phyloP scores from a whole-genome alignment of 1,139 yeast species.

The Candida gigantensis region DNA sequence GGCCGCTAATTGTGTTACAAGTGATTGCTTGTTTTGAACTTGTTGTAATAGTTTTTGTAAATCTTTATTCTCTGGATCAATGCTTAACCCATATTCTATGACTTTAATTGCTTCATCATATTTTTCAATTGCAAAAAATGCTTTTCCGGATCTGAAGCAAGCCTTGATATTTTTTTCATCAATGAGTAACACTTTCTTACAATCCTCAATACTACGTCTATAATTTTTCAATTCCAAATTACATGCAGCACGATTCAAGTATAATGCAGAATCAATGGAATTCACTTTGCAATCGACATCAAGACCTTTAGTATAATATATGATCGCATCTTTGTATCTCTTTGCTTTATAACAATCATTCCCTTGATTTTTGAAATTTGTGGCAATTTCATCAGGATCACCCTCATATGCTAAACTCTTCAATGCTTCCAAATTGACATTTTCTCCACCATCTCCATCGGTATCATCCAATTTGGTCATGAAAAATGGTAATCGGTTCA shows the following conservation, averaged over 20 bases:
- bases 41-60: conserved; percentile 44
- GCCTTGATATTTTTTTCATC: conserved; percentile 82
- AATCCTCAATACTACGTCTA: conserved; percentile 84
- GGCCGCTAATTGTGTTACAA: conserved; percentile 30
- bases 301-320: conserved; percentile 77
- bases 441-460: conserved; percentile 78
- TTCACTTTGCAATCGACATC: conserved; percentile 63
- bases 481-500: conserved; percentile 87
- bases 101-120: conserved; percentile 74
- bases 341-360: conserved; percentile 78
- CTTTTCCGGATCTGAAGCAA: conserved; percentile 79
- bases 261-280: conserved; percentile 59
- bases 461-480: conserved; percentile 85
- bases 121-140: conserved; percentile 67
- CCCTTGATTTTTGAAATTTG: conserved; percentile 89
- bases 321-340: conserved; percentile 74
- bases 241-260: conserved; percentile 87
- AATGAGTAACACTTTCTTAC: conserved; percentile 64
- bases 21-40: conserved; percentile 41
- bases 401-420: conserved; percentile 94
- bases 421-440: conserved; percentile 78
- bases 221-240: conserved; percentile 82
- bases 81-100: conserved; percentile 58
- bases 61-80: conserved; percentile 61
- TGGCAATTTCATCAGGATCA: conserved; percentile 89